Evolutionary conservation across 345 rosid species (phyloP).

Genomic region (Syzygium jambos): DNA sequence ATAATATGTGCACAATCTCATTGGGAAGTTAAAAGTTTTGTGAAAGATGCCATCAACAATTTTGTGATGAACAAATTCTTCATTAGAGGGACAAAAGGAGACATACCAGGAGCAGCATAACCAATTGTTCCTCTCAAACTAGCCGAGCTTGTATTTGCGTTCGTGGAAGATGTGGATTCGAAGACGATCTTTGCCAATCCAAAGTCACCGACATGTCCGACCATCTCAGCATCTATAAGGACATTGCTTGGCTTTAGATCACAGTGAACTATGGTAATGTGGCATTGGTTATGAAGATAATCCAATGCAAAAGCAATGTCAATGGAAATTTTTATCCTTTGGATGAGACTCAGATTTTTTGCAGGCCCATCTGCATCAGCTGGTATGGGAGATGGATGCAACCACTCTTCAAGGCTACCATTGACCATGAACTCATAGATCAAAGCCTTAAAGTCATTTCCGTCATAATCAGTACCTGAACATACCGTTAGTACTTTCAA

Average conservation of each 20-base stretch:
- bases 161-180: background rate
- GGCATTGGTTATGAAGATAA: conserved; percentile 8
- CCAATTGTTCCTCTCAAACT: background rate
- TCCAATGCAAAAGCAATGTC: conserved; percentile 11
- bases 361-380: background rate
- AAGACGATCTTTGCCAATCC: background rate
- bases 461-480: background rate
- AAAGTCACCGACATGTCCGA: background rate
- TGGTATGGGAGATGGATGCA: background rate
- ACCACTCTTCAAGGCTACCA: background rate
- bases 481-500: background rate
- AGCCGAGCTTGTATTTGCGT: background rate
- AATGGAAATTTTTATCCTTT: background rate
- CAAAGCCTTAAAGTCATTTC: background rate
- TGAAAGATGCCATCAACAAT: background rate
- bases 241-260: conserved; percentile 1
- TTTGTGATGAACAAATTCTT: background rate
- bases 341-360: background rate
- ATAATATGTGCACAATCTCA: background rate
- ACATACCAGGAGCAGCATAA: background rate
- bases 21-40: background rate
- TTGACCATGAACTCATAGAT: background rate
- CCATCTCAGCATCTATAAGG: background rate
- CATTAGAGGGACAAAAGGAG: background rate
- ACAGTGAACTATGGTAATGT: conserved; percentile 6